Evolutionary conservation across 257 asterid genomes (phyloP).

Genomic region (Solanum ossicruentum): DNA sequence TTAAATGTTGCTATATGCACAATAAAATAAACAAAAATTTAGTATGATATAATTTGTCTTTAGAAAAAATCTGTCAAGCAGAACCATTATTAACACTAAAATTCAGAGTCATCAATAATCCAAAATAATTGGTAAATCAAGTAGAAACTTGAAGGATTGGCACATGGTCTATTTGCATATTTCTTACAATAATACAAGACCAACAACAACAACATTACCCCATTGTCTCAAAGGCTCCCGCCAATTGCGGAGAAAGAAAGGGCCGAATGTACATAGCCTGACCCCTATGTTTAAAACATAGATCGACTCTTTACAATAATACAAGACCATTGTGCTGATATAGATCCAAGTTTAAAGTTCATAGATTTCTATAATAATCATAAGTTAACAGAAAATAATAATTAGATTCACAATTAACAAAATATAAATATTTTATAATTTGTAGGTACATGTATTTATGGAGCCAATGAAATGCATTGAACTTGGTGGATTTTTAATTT

Average conservation of each 20-base stretch:
- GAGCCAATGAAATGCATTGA: not conserved
- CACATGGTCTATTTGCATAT: not conserved
- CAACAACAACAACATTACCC: too few species aligned
- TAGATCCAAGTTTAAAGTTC: not conserved
- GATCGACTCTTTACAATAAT: not conserved
- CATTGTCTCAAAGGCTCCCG: too few species aligned
- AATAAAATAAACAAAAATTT: not conserved
- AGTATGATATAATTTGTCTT: not conserved
- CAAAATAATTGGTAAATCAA: not conserved
- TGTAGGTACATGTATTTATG: not conserved
- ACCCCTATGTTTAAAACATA: too few species aligned
- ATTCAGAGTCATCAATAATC: not conserved
- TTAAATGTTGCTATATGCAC: not conserved
- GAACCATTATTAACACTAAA: not conserved
- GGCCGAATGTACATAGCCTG: too few species aligned
- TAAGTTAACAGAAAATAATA: not conserved
- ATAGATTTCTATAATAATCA: not conserved
- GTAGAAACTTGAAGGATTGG: not conserved
- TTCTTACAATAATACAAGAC: too few species aligned
- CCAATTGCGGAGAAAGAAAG: too few species aligned
- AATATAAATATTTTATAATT: not conserved
- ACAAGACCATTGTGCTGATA: not conserved
- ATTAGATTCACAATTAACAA: not conserved
- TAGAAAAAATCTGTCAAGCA: not conserved
- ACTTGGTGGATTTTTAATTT: not conserved